Base-by-base conservation (phyloP, 441 rosid species). In the Rhodomyrtus psidioides region DNA sequence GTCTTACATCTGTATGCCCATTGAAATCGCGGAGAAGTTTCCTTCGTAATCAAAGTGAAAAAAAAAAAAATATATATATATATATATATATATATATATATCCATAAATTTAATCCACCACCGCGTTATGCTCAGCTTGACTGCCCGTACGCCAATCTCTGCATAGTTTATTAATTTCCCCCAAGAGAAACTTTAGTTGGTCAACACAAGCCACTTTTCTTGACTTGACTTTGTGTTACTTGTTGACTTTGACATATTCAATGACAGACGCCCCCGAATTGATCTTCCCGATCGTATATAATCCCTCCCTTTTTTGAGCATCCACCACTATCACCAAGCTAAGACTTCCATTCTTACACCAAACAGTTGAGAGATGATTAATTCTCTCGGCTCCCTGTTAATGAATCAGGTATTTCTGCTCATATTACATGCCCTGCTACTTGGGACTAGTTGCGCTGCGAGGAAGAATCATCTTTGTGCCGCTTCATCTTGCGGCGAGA, bases 341-440 rank as follows among this genome's bases (percentile, higher is more conserved):
- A 30, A 30, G 21, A 30, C 46, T 8, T 62, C 7, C 44, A 9
- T 15, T 62, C 75, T 30, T 9, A 44, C 46, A 62, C 7, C 3
- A 7, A 7, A 39, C 34, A 30, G 75, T 2, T 9, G 23, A 30
- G 75, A 62, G 46, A 30, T 62, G 75, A 62, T 30, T 9, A 62
- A 9, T 9, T 10, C 44, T 62, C 23, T 9, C 14, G 4, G 44
- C 44, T 30, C 10, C 24, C 2, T 8, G 30, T 17, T 62, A 2
- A 62, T 30, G 26, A 17, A 9, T 4, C 44, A 0, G 4, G 6
- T 17, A 0, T 62, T 62, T 62, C 1, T 30, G 1, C 14, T 30
- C 24, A 4, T 30, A 9, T 62, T 62, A 62, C 44, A 9, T 30
- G 23, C 30, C 9, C 7, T 62, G 9, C 24, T 62, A 9, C 6